Evolutionary conservation across 83 land plant genomes (phyloP).

Genomic region (Larix sibirica): DNA sequence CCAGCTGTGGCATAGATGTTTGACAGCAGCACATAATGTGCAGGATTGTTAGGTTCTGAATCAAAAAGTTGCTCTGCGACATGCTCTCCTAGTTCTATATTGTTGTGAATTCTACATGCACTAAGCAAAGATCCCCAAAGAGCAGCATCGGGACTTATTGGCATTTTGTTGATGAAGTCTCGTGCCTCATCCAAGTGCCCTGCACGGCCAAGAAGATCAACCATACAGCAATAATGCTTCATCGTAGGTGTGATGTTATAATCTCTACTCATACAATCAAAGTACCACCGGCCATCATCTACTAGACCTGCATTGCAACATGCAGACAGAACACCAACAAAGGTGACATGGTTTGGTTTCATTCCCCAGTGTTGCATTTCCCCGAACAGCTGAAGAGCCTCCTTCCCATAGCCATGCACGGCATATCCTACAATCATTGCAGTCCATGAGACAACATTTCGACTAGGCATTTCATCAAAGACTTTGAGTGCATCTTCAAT

Average conservation of each 20-base stretch:
- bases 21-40: background rate
- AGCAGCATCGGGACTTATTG: conserved; percentile 3
- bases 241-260: background rate
- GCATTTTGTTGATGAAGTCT: background rate
- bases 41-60: background rate
- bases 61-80: background rate
- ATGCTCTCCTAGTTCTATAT: background rate
- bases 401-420: background rate
- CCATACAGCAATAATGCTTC: background rate
- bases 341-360: background rate
- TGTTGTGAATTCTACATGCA: background rate
- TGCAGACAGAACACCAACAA: background rate
- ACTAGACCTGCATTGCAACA: background rate
- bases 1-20: background rate
- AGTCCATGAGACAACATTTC: conserved; percentile 11
- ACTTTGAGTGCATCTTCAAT: background rate
- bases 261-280: background rate
- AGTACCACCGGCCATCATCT: background rate
- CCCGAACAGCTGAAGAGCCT: background rate
- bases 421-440: conserved; percentile 6
- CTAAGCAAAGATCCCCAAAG: background rate
- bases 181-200: background rate
- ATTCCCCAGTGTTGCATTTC: background rate
- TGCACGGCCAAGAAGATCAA: conserved; percentile 3
- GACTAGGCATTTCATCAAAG: background rate